Percentiles rank a stretch among this genome's conserved stretches.
Conservation (phyloP, 371 early-diverging fungal genomes). For the Apophysomyces sp. region DNA sequence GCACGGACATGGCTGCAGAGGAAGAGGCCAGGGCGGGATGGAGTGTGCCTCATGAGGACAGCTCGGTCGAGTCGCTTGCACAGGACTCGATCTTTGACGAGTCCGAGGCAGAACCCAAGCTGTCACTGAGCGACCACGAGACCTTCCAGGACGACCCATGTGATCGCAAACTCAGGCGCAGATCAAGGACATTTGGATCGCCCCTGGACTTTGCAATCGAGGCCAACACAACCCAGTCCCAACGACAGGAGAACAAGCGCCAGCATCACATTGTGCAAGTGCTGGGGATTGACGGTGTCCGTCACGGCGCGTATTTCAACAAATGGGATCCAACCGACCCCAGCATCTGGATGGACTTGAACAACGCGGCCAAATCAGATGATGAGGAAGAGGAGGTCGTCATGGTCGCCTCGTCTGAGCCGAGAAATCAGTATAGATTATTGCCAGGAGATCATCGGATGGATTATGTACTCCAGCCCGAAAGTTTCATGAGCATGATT, state of each 20-base stretch:
- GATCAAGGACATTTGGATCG: not conserved
- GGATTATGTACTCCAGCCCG: slow-evolving; percentile 49
- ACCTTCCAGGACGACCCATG: slow-evolving; percentile 7
- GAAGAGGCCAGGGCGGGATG: not conserved
- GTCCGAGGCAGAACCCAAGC: not conserved
- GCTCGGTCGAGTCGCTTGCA: not conserved
- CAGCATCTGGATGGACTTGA: not conserved
- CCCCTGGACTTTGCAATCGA: slow-evolving; percentile 4
- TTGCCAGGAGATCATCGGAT: slow-evolving; percentile 27
- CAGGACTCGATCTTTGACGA: not conserved
- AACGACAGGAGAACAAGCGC: not conserved
- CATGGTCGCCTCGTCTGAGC: slow-evolving; percentile 1
- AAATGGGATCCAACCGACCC: not conserved
- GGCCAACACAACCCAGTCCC: slow-evolving; percentile 4
- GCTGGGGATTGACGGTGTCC: slow-evolving; percentile 25
- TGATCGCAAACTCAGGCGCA: slow-evolving; percentile 22
- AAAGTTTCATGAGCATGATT: slow-evolving; percentile 47
- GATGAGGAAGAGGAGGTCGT: not conserved
- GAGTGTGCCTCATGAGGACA: not conserved
- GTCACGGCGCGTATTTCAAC: not conserved
- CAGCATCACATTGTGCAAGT: slow-evolving; percentile 32
- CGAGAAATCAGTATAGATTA: slow-evolving; percentile 13
- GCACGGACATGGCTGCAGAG: not conserved
- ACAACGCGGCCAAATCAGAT: not conserved
- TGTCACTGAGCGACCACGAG: slow-evolving; percentile 3